phyloP scores from a whole-genome alignment of 305 asterid species.

The Salvia sclarea region DNA sequence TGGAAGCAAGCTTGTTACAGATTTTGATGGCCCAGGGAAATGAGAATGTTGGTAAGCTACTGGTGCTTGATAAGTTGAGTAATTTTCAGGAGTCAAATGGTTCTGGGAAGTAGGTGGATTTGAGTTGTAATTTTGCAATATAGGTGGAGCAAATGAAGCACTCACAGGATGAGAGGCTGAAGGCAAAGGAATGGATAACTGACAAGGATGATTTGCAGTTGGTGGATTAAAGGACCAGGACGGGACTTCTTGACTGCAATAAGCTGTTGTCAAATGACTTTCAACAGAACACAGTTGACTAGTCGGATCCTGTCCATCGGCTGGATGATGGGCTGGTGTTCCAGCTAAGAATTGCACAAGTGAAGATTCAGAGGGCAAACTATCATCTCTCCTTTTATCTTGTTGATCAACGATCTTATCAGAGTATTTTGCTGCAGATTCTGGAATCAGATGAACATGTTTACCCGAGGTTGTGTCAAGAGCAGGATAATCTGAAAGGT shows the following conservation, averaged over 20 bases:
- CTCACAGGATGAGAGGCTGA: conserved; percentile 39
- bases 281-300: conserved; percentile 29
- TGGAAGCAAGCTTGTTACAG: conserved; percentile 51
- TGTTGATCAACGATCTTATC: conserved; percentile 45
- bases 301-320: conserved; percentile 32
- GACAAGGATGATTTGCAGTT: conserved; percentile 38
- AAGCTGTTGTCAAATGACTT: conserved; percentile 32
- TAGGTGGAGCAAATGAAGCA: conserved; percentile 43
- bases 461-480: conserved; percentile 31
- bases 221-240: conserved; percentile 42
- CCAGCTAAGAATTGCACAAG: conserved; percentile 35
- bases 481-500: conserved; percentile 41
- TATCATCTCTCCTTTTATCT: conserved; percentile 37
- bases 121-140: conserved; percentile 42
- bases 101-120: conserved; percentile 39
- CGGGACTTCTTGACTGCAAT: conserved; percentile 34
- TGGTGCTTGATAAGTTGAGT: conserved; percentile 54
- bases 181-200: conserved; percentile 39
- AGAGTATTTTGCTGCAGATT: conserved; percentile 38
- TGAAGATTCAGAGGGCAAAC: conserved; percentile 39
- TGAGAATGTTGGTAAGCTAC: conserved; percentile 52
- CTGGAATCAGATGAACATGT: conserved; percentile 34
- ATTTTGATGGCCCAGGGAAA: conserved; percentile 46
- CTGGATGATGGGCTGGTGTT: conserved; percentile 34
- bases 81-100: conserved; percentile 40